phyloP scores from a whole-genome alignment of 116 monocot genomes.

The Papilionanthe hybrid region DNA sequence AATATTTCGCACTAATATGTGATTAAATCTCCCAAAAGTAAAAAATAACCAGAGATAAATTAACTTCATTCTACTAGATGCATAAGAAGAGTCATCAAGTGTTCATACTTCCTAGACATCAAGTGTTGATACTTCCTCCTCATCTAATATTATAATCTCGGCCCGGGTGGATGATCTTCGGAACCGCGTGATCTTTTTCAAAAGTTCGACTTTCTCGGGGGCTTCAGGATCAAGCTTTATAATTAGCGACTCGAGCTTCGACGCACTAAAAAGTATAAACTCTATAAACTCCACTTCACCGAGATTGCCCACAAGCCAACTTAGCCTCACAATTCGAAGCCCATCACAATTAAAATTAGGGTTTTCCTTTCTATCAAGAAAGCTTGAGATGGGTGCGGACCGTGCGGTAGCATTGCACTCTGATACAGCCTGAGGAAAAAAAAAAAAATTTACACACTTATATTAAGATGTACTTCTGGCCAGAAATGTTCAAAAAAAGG shows the following conservation, averaged over 20 bases:
- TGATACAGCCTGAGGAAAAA: too few species aligned
- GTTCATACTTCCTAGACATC: too few species aligned
- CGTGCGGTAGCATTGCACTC: constrained; percentile 2
- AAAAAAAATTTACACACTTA: too few species aligned
- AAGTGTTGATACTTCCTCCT: too few species aligned
- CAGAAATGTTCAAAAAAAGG: too few species aligned
- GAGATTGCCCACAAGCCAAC: not conserved
- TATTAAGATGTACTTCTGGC: too few species aligned
- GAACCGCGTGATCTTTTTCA: constrained; percentile 9
- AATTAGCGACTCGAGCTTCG: not conserved
- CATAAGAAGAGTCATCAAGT: too few species aligned
- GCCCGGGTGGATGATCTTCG: constrained; percentile 5
- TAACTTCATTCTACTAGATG: too few species aligned
- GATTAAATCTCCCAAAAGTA: too few species aligned
- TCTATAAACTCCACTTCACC: constrained; percentile 7
- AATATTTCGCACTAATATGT: too few species aligned
- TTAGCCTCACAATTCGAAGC: constrained; percentile 3
- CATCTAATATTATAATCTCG: constrained; percentile 2
- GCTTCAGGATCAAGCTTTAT: constrained; percentile 4
- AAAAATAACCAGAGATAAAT: too few species aligned
- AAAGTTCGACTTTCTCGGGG: constrained; percentile 2
- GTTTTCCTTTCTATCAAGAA: not conserved
- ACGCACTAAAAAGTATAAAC: not conserved
- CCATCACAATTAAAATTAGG: not conserved
- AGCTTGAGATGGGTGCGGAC: constrained; percentile 3